phyloP scores from a whole-genome alignment of 441 rosid species.

The Biscutella laevigata region DNA sequence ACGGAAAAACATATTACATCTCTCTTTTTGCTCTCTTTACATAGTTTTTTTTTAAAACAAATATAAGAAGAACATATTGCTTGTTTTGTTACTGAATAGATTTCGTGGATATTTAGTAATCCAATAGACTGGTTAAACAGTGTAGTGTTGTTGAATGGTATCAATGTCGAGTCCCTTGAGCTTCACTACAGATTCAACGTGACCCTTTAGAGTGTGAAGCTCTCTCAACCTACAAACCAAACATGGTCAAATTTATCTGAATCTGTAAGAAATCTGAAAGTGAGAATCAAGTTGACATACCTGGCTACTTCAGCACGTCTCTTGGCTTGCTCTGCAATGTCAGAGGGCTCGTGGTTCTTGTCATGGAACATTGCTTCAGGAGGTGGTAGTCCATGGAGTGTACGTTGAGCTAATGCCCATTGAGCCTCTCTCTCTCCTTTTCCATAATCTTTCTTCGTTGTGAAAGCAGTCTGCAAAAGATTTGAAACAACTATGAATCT shows the following conservation, averaged over 20 bases:
- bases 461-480: slow-evolving; percentile 49
- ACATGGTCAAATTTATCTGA: neutral
- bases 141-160: slow-evolving; percentile 62
- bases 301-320: slow-evolving; percentile 64
- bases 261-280: neutral
- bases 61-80: neutral
- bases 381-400: slow-evolving; percentile 55
- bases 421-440: slow-evolving; percentile 65
- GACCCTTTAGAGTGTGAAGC: slow-evolving; percentile 63
- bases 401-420: slow-evolving; percentile 66
- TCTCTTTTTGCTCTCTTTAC: slow-evolving; percentile 5
- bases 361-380: slow-evolving; percentile 40
- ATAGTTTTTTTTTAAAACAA: neutral
- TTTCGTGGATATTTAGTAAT: neutral
- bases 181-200: slow-evolving; percentile 60
- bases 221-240: slow-evolving; percentile 42
- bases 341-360: slow-evolving; percentile 44
- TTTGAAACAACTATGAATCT: neutral
- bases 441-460: slow-evolving; percentile 66
- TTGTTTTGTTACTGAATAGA: neutral
- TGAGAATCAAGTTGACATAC: slow-evolving; percentile 15
- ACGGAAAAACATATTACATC: slow-evolving; percentile 6
- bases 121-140: slow-evolving; percentile 28
- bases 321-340: slow-evolving; percentile 59
- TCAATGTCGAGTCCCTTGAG: slow-evolving; percentile 59